Evolutionary conservation across 1,139 yeast genomes (phyloP), one percentile per base, ranked within the genome.

Genomic region (Nakaseomyces kungkrabaensis): DNA sequence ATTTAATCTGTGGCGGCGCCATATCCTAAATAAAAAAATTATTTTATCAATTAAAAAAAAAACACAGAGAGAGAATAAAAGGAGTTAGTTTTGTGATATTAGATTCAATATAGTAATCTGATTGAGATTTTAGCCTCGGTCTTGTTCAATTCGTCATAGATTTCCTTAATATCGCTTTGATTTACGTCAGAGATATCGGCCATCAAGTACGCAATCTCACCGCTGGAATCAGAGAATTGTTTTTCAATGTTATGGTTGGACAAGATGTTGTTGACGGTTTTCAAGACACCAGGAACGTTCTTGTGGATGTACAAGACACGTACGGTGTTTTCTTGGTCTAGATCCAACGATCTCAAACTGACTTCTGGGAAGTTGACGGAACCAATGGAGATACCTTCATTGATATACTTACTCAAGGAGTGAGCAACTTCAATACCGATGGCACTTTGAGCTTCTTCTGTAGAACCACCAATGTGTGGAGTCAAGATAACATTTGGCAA

Each of bases 301-400:
- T 87, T 94, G 74, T 92, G 98, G 67, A 90, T 87, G 72, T 92
- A 92, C 64, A 94, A 77, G 43, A 92, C 96, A 75, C 98, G 87
- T 59, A 90, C 97, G 48, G 83, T 78, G 68, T 85, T 78, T 64
- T 85, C 82, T 72, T 88, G 96, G 65, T 89, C 97, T 68, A 85
- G 78, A 67, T 88, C 87, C 60, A 90, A 77, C 33, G 92, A 85
- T 74, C 97, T 86, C 64, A 92, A 77, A 25, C 92, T 75, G 59
- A 94, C 97, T 74, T 94, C 98, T 63, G 99, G 98, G 95, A 94
- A 90, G 77, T 92, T 92, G 54, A 92, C 98, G 7, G 98, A 92
- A 63, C 97, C 97, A 51, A 78, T 78, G n/a, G 97, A 85, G 61
- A 82, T 77, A 74, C 98, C 98, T 74, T 92, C 98, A 71, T 90